A percentile compares a stretch with the other conserved stretches of the same genome.
Conservation (phyloP, 2,329 filamentous ascomycete genomes). For the Aspergillus uvarum region DNA sequence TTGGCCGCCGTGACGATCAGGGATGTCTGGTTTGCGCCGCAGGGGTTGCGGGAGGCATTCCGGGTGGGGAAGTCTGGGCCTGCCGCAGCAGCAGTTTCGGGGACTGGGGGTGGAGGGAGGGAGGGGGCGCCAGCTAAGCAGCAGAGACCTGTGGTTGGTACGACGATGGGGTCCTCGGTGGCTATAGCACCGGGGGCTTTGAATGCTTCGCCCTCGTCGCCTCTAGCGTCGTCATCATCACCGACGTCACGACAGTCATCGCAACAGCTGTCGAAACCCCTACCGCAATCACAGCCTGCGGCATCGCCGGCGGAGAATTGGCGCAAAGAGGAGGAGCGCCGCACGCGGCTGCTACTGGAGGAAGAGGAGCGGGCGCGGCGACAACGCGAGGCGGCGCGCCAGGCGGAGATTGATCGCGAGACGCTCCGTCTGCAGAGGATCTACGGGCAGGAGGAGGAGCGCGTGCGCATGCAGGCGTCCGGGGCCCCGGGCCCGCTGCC, state of each 20-base stretch:
- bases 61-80: conserved; percentile 34
- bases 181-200: conserved; percentile 3
- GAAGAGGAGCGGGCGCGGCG: conserved; percentile 55
- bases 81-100: neutral
- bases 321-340: conserved; percentile 47
- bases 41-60: conserved; percentile 67
- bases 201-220: neutral
- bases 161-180: neutral
- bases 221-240: neutral
- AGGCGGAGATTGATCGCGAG: conserved; percentile 69
- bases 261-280: neutral
- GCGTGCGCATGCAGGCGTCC: conserved; percentile 27
- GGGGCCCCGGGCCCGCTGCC: conserved; percentile 12
- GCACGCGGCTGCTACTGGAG: conserved; percentile 53
- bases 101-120: neutral
- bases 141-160: neutral
- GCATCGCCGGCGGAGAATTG: neutral
- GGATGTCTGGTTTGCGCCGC: conserved; percentile 61
- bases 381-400: conserved; percentile 46
- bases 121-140: neutral
- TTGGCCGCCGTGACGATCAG: conserved; percentile 61
- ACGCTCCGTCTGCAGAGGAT: conserved; percentile 67
- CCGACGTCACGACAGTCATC: neutral
- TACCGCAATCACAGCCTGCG: conserved; percentile 14
- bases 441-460: conserved; percentile 51